Conservation (phyloP, 441 rosid species). For the Eutrema salsugineum region DNA sequence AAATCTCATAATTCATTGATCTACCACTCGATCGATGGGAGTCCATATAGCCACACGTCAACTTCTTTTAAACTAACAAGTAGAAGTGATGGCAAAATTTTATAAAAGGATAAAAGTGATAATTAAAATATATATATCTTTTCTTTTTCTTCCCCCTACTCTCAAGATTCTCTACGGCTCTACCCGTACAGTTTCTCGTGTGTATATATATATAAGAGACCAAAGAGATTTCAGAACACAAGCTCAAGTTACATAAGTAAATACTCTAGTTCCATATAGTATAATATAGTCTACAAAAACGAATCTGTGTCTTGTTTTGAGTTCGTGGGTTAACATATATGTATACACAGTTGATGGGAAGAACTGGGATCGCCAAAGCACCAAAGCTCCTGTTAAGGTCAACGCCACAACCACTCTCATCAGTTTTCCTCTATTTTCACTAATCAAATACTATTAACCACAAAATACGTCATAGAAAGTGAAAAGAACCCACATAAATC, state of each 20-base stretch:
- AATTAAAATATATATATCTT: not conserved
- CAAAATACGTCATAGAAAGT: not conserved
- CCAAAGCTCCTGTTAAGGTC: conserved; percentile 27
- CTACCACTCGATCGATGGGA: not conserved
- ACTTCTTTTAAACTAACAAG: not conserved
- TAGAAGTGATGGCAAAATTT: not conserved
- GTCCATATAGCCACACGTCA: not conserved
- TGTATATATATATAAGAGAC: conserved; percentile 23
- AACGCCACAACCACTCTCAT: not conserved
- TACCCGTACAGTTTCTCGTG: conserved; percentile 6
- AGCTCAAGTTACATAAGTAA: not conserved
- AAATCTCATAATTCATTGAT: not conserved
- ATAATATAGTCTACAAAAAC: not conserved
- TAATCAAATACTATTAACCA: not conserved
- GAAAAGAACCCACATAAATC: not conserved
- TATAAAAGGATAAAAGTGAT: not conserved
- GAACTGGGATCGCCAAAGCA: conserved; percentile 27
- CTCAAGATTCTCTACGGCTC: conserved; percentile 25
- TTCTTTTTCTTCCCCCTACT: not conserved
- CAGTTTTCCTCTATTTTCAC: not conserved
- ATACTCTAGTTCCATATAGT: not conserved
- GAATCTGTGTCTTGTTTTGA: not conserved
- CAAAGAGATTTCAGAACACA: conserved; percentile 13
- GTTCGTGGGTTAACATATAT: not conserved
- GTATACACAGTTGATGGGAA: conserved; percentile 22